A percentile compares a stretch with the other conserved stretches of the same genome.
Conservation (phyloP, 192 early-diverging fungal genomes). For the Diversispora eburnea region DNA sequence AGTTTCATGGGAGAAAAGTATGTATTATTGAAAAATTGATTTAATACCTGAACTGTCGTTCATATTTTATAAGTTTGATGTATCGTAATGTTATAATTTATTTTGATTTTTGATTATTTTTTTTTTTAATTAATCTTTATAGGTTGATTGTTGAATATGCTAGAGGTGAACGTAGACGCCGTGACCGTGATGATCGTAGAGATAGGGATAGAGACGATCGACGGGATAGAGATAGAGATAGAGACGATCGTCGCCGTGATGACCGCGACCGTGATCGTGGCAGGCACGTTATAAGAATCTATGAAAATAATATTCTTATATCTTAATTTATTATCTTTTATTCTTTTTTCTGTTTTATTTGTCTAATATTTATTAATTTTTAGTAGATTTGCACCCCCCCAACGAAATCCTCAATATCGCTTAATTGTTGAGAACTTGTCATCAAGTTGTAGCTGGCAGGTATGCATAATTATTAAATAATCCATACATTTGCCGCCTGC, state of each 20-base stretch:
- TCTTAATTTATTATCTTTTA: not conserved
- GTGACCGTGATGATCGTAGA: conserved; percentile 50
- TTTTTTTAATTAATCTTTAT: conserved; percentile 7
- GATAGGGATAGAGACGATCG: conserved; percentile 47
- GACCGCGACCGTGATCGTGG: conserved; percentile 37
- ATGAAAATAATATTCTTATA: too few species aligned
- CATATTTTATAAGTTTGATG: conserved; percentile 17
- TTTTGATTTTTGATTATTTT: not conserved
- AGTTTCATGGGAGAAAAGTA: conserved; percentile 85
- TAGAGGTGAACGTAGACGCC: conserved; percentile 56
- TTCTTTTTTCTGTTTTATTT: not conserved
- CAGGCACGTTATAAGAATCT: conserved; percentile 13
- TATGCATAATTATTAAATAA: conserved; percentile 45
- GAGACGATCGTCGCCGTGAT: conserved; percentile 30
- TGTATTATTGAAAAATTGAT: not conserved
- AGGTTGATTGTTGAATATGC: conserved; percentile 84
- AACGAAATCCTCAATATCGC: conserved; percentile 61
- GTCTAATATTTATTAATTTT: conserved; percentile 4
- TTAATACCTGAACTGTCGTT: not conserved
- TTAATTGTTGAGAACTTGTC: conserved; percentile 80
- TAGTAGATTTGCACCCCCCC: conserved; percentile 43
- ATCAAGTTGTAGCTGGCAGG: conserved; percentile 81
- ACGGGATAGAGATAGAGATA: conserved; percentile 35
- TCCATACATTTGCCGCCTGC: conserved; percentile 29
- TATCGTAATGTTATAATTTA: not conserved